These are phyloP conservation scores for Nicotiana benthamiana DNA, from an alignment of 257 asterid species.

Conservation along the genomic window DNA sequence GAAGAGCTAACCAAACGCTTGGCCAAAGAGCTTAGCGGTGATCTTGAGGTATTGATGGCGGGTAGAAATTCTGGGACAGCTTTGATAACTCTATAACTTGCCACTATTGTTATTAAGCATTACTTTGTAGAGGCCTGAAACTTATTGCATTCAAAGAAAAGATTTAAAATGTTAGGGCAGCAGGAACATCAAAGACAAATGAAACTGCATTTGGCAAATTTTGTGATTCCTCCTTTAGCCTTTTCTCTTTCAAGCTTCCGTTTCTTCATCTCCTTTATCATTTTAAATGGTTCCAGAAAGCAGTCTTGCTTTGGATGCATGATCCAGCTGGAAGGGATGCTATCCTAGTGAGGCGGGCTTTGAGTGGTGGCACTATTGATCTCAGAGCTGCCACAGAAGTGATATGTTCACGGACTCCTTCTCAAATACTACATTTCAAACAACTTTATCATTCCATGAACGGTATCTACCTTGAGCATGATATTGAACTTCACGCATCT, in stretches of 20 bases:
- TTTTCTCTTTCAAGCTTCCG: neutral
- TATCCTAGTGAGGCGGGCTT: slow-evolving; percentile 45
- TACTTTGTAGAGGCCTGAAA: neutral
- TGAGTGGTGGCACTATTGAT: slow-evolving; percentile 34
- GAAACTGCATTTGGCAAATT: neutral
- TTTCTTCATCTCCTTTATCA: neutral
- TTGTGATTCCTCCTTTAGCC: neutral
- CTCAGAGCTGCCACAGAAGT: slow-evolving; percentile 82
- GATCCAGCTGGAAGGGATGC: slow-evolving; percentile 95
- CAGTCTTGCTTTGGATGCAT: slow-evolving; percentile 72
- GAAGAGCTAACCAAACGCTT: slow-evolving; percentile 73
- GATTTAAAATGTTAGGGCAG: neutral
- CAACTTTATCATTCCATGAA: slow-evolving; percentile 56
- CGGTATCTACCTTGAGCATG: slow-evolving; percentile 69
- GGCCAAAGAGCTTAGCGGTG: slow-evolving; percentile 74
- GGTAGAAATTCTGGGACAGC: neutral
- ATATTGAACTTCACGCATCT: slow-evolving; percentile 50
- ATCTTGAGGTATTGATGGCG: slow-evolving; percentile 47
- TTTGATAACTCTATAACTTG: neutral
- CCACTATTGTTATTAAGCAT: neutral
- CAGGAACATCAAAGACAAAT: neutral
- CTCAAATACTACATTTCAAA: slow-evolving; percentile 71
- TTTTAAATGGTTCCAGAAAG: slow-evolving; percentile 45
- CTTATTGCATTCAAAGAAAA: neutral
- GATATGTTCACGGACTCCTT: slow-evolving; percentile 77